Evolutionary conservation across 1,284 basidiomycete genomes (phyloP).

Genomic region (Apiotrichum domesticum): DNA sequence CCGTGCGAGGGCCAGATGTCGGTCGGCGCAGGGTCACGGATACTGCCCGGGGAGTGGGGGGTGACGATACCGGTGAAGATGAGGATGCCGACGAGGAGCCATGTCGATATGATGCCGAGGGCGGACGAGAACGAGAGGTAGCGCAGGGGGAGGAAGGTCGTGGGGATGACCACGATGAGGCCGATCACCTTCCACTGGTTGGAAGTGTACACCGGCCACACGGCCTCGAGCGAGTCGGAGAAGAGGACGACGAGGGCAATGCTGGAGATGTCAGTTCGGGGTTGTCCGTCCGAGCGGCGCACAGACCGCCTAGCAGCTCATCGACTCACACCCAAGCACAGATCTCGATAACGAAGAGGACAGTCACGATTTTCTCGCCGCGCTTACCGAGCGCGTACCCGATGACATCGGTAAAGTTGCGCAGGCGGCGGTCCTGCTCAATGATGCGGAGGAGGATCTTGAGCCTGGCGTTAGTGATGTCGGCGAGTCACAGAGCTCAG

Average conservation of each 20-base stretch:
- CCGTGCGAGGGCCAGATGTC: conserved; percentile 56
- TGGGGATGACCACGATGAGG: conserved; percentile 66
- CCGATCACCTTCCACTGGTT: conserved; percentile 71
- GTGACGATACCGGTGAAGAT: conserved; percentile 63
- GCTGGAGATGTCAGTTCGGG: conserved; percentile 44
- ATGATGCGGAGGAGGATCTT: conserved; percentile 43
- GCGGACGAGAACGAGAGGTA: conserved; percentile 78
- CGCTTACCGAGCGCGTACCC: conserved; percentile 53
- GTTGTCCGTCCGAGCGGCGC: too few relatives aligned
- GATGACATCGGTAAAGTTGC: conserved; percentile 42
- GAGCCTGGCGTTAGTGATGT: conserved; percentile 21
- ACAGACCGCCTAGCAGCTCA: background rate
- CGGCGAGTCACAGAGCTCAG: background rate
- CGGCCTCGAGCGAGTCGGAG: conserved; percentile 70
- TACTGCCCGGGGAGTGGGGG: conserved; percentile 65
- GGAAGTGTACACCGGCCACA: conserved; percentile 62
- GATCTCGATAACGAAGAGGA: conserved; percentile 75
- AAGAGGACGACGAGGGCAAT: conserved; percentile 77
- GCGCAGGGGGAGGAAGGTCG: conserved; percentile 76
- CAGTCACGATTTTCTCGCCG: conserved; percentile 61
- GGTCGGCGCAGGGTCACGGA: conserved; percentile 70
- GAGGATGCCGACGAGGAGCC: conserved; percentile 70
- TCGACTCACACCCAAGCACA: conserved; percentile 53
- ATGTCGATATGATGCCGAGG: conserved; percentile 69
- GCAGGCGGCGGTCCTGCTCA: conserved; percentile 35